A percentile compares a stretch with the other conserved stretches of the same genome.
Conservation (phyloP, 78 protist species). For the Dictyostelium citrinum region DNA sequence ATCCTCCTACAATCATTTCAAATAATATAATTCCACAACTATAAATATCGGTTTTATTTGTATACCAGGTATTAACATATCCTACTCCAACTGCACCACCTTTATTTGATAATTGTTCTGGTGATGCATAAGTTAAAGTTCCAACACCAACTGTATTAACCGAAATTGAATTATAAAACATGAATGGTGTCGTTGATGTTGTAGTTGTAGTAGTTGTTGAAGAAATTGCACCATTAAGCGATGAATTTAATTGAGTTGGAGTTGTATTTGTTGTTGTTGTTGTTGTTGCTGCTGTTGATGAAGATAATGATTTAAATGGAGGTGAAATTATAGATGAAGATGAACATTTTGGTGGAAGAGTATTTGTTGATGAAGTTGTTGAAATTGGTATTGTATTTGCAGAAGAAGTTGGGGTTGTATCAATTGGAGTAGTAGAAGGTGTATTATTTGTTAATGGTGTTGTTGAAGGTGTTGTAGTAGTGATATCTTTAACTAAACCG, state of each 20-base stretch:
- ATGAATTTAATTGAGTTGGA: not conserved
- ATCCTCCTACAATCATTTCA: conserved; percentile 24
- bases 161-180: not conserved
- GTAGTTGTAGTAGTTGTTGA: not conserved
- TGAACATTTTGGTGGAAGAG: not conserved
- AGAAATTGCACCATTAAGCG: not conserved
- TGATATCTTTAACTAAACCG: conserved; percentile 36
- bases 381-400: not conserved
- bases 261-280: not conserved
- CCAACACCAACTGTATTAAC: conserved; percentile 48
- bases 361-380: not conserved
- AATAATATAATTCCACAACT: conserved; percentile 64
- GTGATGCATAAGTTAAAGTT: conserved; percentile 31
- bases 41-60: conserved; percentile 49
- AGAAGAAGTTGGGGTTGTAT: not conserved
- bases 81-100: not conserved
- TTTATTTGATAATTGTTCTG: conserved; percentile 19
- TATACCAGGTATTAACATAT: not conserved
- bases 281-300: not conserved
- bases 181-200: not conserved
- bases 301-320: not conserved
- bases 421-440: not conserved
- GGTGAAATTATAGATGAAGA: not conserved
- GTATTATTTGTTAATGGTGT: not conserved
- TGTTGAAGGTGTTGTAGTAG: not conserved